Conservation (phyloP, 1,284 basidiomycete species). For the Cryptococcus maquisensis region DNA sequence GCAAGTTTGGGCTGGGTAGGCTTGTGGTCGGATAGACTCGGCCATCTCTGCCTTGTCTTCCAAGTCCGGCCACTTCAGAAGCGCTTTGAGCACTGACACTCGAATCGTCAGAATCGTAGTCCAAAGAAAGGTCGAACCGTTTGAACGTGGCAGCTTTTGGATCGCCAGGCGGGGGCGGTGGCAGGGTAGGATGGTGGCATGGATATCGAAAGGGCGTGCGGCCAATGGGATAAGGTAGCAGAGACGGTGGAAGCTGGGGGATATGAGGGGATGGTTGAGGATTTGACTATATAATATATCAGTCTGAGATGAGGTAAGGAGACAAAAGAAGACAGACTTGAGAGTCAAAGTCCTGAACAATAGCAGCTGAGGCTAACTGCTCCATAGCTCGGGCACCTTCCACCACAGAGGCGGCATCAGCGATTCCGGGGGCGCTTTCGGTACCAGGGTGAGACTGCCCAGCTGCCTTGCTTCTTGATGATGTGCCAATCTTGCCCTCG, state of each 20-base stretch:
- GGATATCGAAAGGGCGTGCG: slow-evolving; percentile 35
- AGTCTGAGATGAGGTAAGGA: no score
- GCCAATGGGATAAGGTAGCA: slow-evolving; percentile 29
- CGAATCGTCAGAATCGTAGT: background rate
- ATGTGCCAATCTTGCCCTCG: no score
- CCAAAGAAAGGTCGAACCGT: slow-evolving; percentile 22
- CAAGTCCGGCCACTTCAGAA: no score
- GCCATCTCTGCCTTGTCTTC: no score
- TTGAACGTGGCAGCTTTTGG: slow-evolving; percentile 25
- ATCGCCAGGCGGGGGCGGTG: slow-evolving; percentile 31
- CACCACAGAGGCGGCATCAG: no score
- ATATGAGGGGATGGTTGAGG: no score
- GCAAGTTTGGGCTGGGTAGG: no score
- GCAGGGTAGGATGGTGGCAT: slow-evolving; percentile 24
- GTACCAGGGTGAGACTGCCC: no score
- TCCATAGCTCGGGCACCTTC: background rate
- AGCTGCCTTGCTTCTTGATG: no score
- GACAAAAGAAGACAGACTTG: background rate
- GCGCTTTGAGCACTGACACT: background rate
- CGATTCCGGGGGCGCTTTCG: no score
- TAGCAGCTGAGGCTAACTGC: background rate
- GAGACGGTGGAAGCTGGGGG: background rate
- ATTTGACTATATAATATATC: no score
- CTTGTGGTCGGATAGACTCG: no score
- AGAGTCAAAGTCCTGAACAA: background rate